Evolutionary conservation across 257 asterid species (phyloP), one percentile per base, ranked within the genome.

Genomic region (Cruciata laevipes): DNA sequence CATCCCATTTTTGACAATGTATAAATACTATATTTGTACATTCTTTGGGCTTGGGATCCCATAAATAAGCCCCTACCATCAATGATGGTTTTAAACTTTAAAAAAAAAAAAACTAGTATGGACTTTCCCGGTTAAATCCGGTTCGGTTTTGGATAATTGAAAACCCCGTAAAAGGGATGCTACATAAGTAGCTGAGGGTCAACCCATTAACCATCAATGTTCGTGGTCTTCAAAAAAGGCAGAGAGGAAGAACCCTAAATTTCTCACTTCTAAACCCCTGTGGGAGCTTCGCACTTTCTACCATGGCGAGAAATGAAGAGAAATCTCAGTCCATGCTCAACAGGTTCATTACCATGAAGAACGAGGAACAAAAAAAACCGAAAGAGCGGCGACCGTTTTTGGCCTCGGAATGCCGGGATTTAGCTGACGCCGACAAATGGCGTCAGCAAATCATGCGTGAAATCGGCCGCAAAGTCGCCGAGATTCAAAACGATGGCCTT

Each of bases 291-390:
- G 21, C 31, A 25, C 9, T 9, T 4, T 38, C 77, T 74, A 65
- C 90, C 86, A 93, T 88, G 99, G 97, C 99, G 77, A 95, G 99
- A 65, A 93, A 93, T 78, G 96, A 93, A 63, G 99, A 90, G 90
- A 93, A 93, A 78, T 95, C 99, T 56, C 99, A 93, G 73, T 93
- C 95, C 55, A 93, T 90, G 96, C 86, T 93, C 37, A 93, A 90
- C 27, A 87, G 96, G 2, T 93, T 93, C 83, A 84, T 90, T 67
- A 32, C 99, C 25, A 88, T 88, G 95, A 93, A 93, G 74, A 87
- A 76, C 58, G 95, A 93, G 63, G 95, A 90, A 78, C 88, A 86
- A 78, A 86, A 85, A 83, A 90, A 86, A 37, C 99, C 99, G 27
- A 93, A 87, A 73, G 96, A 90, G 75, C 97, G 99, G 27, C 96